Conservation (phyloP, 345 rosid species). For the Linum trigynum region DNA sequence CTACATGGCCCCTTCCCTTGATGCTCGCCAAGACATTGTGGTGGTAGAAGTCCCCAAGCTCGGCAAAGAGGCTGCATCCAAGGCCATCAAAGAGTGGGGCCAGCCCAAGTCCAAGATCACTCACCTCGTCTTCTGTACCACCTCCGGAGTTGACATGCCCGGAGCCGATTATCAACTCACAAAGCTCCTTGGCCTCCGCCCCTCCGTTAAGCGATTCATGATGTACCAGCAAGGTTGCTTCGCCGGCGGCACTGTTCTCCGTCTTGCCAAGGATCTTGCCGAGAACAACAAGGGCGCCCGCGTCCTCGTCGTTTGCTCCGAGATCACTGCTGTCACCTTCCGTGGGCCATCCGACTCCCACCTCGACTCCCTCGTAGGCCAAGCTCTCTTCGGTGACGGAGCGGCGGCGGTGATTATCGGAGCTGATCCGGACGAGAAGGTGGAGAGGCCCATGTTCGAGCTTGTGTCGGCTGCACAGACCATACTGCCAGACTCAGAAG, state of each 20-base stretch:
- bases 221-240: background rate
- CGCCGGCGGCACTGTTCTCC: background rate
- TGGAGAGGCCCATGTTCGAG: background rate
- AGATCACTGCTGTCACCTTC: background rate
- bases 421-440: background rate
- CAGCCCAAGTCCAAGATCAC: slow-evolving; percentile 1
- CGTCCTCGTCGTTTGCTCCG: background rate
- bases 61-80: too few relatives aligned
- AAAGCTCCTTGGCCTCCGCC: background rate
- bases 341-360: background rate
- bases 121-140: slow-evolving; percentile 3
- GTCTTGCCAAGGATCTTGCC: background rate
- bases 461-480: background rate
- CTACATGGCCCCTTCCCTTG: background rate
- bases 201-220: background rate
- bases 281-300: slow-evolving; percentile 4
- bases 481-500: slow-evolving; percentile 2
- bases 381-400: background rate
- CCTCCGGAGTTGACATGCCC: slow-evolving; percentile 2
- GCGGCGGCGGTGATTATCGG: background rate
- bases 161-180: slow-evolving; percentile 1
- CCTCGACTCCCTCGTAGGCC: slow-evolving; percentile 2
- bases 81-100: background rate
- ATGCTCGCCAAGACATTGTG: background rate
- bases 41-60: background rate